Evolutionary conservation across 805 yeast species (phyloP).

Genomic region (Teunomyces pallodes): DNA sequence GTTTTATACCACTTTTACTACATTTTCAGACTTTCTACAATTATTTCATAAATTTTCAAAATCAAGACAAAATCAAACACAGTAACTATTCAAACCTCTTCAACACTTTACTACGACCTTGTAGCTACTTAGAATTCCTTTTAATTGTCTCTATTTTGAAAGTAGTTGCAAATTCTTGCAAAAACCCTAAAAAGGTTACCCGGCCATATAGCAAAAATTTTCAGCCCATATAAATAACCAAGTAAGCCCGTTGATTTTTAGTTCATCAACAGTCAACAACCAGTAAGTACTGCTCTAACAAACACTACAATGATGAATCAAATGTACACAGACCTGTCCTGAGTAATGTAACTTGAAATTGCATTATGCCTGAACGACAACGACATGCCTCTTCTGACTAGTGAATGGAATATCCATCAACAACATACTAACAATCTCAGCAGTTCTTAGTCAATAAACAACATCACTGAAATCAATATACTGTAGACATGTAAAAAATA

Average conservation of each 20-base stretch:
- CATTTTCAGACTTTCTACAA: too few species aligned
- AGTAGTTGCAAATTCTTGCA: not conserved
- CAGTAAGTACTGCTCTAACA: constrained; percentile 2
- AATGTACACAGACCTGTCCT: constrained; percentile 61
- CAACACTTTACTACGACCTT: too few species aligned
- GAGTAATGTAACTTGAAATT: constrained; percentile 22
- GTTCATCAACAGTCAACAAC: not conserved
- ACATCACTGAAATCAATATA: not conserved
- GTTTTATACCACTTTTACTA: too few species aligned
- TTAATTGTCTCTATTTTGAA: too few species aligned
- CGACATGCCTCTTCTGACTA: constrained; percentile 18
- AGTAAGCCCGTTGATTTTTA: not conserved
- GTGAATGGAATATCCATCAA: not conserved
- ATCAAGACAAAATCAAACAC: too few species aligned
- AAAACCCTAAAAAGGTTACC: not conserved
- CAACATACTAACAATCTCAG: not conserved
- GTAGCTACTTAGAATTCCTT: too few species aligned
- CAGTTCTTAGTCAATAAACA: not conserved
- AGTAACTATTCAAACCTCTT: too few species aligned
- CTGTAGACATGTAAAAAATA: not conserved
- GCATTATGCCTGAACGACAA: constrained; percentile 14
- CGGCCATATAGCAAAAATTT: not conserved
- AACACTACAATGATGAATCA: constrained; percentile 25
- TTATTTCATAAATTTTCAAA: too few species aligned
- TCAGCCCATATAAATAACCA: not conserved